Conservation (phyloP, 768 basidiomycete genomes). For the Candolleomyces aberdarensis region DNA sequence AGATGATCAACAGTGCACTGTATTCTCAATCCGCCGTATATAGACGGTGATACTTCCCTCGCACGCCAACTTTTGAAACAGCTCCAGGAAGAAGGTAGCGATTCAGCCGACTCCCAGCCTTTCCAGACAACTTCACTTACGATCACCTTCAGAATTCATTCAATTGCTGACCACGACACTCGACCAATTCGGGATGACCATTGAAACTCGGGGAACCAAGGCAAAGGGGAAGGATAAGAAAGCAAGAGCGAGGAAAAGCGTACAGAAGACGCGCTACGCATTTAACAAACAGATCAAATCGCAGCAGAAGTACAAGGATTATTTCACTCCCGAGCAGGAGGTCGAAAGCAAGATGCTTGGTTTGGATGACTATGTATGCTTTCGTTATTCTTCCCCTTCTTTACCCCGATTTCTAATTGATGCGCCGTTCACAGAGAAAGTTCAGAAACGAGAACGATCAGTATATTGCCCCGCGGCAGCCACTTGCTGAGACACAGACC, state of each 20-base stretch:
- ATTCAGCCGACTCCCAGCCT: background rate
- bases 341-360: slow-evolving; percentile 62
- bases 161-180: slow-evolving; percentile 43
- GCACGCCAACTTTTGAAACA: slow-evolving; percentile 61
- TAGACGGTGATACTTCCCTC: slow-evolving; percentile 46
- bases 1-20: background rate
- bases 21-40: background rate
- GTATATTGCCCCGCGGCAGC: background rate
- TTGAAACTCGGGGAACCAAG: slow-evolving; percentile 33
- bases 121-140: background rate
- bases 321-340: slow-evolving; percentile 61
- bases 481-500: slow-evolving; percentile 28
- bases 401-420: slow-evolving; percentile 5
- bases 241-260: slow-evolving; percentile 39
- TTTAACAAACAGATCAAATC: slow-evolving; percentile 50
- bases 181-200: slow-evolving; percentile 46
- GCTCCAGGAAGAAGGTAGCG: slow-evolving; percentile 66
- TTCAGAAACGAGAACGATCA: slow-evolving; percentile 4
- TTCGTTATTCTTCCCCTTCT: background rate
- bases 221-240: slow-evolving; percentile 39
- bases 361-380: slow-evolving; percentile 50
- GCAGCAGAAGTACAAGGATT: slow-evolving; percentile 54
- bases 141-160: slow-evolving; percentile 52
- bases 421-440: slow-evolving; percentile 12
- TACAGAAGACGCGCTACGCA: slow-evolving; percentile 54